Conservation (phyloP, 73 alveolate species). For the Urostyla sp. region DNA sequence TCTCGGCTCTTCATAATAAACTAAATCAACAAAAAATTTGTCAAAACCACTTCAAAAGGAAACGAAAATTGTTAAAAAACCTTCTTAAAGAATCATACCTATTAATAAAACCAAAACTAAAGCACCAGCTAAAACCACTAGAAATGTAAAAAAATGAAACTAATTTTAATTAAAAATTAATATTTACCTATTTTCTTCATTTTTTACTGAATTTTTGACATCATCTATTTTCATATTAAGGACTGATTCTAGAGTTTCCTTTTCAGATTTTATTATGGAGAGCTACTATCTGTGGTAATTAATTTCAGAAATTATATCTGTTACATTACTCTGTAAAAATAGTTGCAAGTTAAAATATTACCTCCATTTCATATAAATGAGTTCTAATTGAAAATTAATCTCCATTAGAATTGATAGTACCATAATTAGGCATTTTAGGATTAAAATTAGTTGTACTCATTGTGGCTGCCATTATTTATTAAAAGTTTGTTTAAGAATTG, state of each 20-base stretch:
- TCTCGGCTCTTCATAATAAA: no score
- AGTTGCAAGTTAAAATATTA: background rate
- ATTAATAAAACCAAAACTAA: background rate
- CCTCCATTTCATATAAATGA: constrained; percentile 44
- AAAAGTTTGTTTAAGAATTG: no score
- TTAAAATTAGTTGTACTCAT: no score
- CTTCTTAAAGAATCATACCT: no score
- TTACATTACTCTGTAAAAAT: constrained; percentile 5
- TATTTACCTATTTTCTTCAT: constrained; percentile 49
- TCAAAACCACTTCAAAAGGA: no score
- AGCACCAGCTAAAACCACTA: background rate
- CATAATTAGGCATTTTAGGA: constrained; percentile 7
- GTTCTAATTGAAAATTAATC: constrained; percentile 30
- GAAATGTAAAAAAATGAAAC: background rate
- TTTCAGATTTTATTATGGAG: constrained; percentile 41
- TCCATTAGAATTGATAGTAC: constrained; percentile 16
- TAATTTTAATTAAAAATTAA: no score
- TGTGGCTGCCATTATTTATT: no score
- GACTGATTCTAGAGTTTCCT: constrained; percentile 54
- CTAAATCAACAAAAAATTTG: no score
- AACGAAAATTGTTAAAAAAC: no score
- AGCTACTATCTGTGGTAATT: constrained; percentile 42
- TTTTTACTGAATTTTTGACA: constrained; percentile 31
- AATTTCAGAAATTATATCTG: constrained; percentile 43
- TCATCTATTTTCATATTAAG: constrained; percentile 48